A percentile compares a stretch with the other conserved stretches of the same genome.
phyloP scores from a whole-genome alignment of 2,329 filamentous ascomycete species.

The Plenodomus lindquistii region DNA sequence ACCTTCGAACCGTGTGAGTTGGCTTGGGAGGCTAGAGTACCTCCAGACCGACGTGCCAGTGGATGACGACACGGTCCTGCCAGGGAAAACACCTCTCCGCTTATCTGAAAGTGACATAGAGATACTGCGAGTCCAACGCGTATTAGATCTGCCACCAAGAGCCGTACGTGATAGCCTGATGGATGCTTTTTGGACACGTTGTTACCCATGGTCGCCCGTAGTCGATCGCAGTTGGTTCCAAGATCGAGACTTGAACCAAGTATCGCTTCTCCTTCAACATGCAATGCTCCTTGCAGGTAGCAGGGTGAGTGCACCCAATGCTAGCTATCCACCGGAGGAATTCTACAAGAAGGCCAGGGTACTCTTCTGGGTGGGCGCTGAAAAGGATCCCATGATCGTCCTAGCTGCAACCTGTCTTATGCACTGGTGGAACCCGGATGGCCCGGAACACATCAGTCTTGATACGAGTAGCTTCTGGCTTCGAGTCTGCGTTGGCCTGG shows the following conservation, averaged over 20 bases:
- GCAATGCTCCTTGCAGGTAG: conserved; percentile 50
- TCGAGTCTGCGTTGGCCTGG: conserved; percentile 47
- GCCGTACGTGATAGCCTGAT: conserved; percentile 43
- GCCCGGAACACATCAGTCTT: conserved; percentile 47
- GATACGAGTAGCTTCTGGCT: conserved; percentile 53
- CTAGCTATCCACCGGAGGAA: conserved; percentile 36
- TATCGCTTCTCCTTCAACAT: conserved; percentile 39
- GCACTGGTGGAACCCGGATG: conserved; percentile 51
- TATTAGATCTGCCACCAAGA: conserved; percentile 34
- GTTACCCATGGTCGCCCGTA: conserved; percentile 49
- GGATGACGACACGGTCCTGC: conserved; percentile 36
- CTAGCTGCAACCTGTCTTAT: conserved; percentile 46
- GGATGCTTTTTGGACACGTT: conserved; percentile 47
- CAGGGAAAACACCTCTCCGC: conserved; percentile 31
- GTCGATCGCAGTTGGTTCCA: conserved; percentile 48
- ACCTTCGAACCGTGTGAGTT: conserved; percentile 32
- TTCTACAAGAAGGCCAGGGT: conserved; percentile 41
- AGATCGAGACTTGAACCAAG: conserved; percentile 29
- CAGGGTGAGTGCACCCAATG: conserved; percentile 44
- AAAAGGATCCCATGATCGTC: conserved; percentile 47
- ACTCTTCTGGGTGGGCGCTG: conserved; percentile 41
- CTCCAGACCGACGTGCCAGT: conserved; percentile 40
- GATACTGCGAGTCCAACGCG: conserved; percentile 33
- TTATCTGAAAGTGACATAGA: conserved; percentile 34
- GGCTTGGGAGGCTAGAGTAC: conserved; percentile 39